Evolutionary conservation across 331 rosid species (phyloP), one percentile per base, ranked within the genome.

Genomic region (Pyrus hybrid): DNA sequence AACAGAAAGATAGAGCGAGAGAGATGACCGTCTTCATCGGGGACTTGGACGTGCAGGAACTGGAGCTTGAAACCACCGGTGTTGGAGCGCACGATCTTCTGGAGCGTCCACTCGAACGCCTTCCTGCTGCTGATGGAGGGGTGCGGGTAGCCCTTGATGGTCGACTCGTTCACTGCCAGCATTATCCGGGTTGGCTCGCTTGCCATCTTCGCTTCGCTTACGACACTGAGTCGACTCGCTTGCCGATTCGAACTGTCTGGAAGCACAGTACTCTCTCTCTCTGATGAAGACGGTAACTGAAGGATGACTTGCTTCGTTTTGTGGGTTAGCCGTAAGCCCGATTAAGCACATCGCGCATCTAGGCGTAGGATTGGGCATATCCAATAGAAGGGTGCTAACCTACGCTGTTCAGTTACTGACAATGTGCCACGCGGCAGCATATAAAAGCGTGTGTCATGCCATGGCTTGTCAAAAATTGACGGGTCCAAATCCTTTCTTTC

Each of bases 141-240:
- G 81, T 92, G 76, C 0, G 99, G 97, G 43, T 95, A 92, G 10
- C 99, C 99, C 58, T 89, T 89, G 67, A 95, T 83, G 49, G 96
- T 90, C 60, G 99, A 95, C 89, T 95, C 90, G 84, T 86, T 95
- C 85, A 95, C 99, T 13, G 79, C 99, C 22, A 95, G 12, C 91
- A 95, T 76, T 45, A 92, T 56, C 83, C 96, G 95, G 78, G 96
- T 95, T 29, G 85, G 86, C 67, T 73, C 87, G 4, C 83, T 66
- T 47, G 72, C 91, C 74, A 66, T 89, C 82, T 79, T 84, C 53
- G 7, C 81, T 43, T 26, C 68, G 43, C 41, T 83, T 30, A 28
- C 72, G 11, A 35, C 62, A n/a, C 28, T 22, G 70, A 33, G 51
- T 66, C 28, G 12, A 63, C 70, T 20, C 73, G 62, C 56, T 21